These are phyloP conservation scores for Calonectria pteridis DNA, from an alignment of 2,329 filamentous ascomycete species.

Conservation along the genomic window DNA sequence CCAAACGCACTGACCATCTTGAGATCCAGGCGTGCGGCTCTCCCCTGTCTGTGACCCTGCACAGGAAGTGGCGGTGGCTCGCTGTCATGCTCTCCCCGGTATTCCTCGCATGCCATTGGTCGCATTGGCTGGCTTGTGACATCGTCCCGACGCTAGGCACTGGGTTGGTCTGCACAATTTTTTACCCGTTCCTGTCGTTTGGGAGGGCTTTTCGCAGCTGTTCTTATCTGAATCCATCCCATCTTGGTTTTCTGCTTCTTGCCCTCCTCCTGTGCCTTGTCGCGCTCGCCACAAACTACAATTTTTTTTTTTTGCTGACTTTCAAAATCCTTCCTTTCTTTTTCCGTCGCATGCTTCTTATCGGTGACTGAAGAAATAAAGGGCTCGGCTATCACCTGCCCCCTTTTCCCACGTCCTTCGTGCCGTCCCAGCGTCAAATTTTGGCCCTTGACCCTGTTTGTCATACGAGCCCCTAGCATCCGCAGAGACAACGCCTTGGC, in stretches of 20 bases:
- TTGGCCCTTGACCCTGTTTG: conserved; percentile 30
- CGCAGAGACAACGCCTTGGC: conserved; percentile 8
- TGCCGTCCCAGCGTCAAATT: conserved; percentile 21
- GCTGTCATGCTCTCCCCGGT: background rate
- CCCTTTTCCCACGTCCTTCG: conserved; percentile 10
- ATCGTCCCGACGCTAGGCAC: conserved; percentile 26
- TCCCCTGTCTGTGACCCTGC: conserved; percentile 19
- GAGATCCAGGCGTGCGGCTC: background rate
- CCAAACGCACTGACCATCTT: background rate
- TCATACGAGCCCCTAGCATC: conserved; percentile 30
- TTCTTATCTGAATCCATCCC: conserved; percentile 30
- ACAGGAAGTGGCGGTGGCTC: conserved; percentile 30
- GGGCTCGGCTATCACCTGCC: background rate
- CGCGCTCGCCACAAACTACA: conserved; percentile 9
- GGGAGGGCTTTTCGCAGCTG: conserved; percentile 20
- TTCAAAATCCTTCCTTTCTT: conserved; percentile 7
- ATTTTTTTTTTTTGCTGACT: background rate
- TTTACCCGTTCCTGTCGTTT: conserved; percentile 39
- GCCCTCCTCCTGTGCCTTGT: background rate
- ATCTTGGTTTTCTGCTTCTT: conserved; percentile 21
- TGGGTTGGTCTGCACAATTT: conserved; percentile 39
- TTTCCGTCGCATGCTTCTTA: background rate
- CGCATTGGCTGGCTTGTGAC: conserved; percentile 36
- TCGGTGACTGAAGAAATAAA: background rate
- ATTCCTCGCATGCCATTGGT: conserved; percentile 14